phyloP scores from a whole-genome alignment of 495 filamentous ascomycete genomes.

The Lophiostoma macrostomum region DNA sequence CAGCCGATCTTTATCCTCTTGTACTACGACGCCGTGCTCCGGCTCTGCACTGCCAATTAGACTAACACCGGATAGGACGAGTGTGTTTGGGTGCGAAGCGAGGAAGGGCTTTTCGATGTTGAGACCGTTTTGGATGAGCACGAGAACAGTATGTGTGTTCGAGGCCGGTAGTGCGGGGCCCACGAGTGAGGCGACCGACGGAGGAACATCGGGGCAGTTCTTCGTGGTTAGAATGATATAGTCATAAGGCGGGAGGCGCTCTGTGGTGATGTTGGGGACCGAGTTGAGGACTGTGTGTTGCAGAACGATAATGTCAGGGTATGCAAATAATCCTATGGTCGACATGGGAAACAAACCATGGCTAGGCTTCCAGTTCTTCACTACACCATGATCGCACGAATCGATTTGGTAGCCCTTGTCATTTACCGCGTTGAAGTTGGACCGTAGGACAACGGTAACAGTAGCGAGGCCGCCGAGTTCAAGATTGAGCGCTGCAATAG shows the following conservation, averaged over 20 bases:
- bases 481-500: slow-evolving; percentile 37
- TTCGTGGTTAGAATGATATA: slow-evolving; percentile 61
- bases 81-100: slow-evolving; percentile 49
- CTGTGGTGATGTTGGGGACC: slow-evolving; percentile 43
- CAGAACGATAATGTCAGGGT: background rate
- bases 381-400: slow-evolving; percentile 38
- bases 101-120: slow-evolving; percentile 59
- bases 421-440: slow-evolving; percentile 37
- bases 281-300: slow-evolving; percentile 37
- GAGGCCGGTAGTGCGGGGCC: slow-evolving; percentile 49
- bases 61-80: slow-evolving; percentile 52
- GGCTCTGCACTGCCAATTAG: slow-evolving; percentile 52
- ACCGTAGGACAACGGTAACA: slow-evolving; percentile 37
- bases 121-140: slow-evolving; percentile 62
- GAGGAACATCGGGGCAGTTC: slow-evolving; percentile 50
- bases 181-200: slow-evolving; percentile 48
- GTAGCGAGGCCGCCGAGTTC: slow-evolving; percentile 34
- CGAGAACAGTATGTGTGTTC: slow-evolving; percentile 48
- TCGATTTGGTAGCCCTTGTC: slow-evolving; percentile 35
- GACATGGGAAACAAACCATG: slow-evolving; percentile 7
- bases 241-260: slow-evolving; percentile 47
- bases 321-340: background rate
- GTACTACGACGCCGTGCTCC: slow-evolving; percentile 39
- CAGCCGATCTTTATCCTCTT: slow-evolving; percentile 36
- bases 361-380: slow-evolving; percentile 35